Evolutionary conservation across 352 stramenopile genomes (phyloP).

Genomic region (Phytopythium chamaehyphon): DNA sequence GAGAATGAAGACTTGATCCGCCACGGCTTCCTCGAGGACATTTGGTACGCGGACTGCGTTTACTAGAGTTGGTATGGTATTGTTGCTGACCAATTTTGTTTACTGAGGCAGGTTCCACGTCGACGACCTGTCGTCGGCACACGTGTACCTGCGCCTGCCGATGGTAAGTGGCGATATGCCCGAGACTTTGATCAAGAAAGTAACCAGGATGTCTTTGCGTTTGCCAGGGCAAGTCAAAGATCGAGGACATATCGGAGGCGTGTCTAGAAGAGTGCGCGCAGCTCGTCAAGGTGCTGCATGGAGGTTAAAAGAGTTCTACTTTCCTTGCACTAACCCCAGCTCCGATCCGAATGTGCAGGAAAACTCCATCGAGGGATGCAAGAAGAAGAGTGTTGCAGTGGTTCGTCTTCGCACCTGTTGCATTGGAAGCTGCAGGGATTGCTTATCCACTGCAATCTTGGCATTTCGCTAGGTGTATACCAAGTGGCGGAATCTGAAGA

Average conservation of each 20-base stretch:
- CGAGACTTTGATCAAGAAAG: too few species aligned
- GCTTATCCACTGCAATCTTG: neutral
- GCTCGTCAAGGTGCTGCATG: constrained; percentile 79
- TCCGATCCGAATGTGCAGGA: constrained; percentile 27
- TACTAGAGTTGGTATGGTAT: too few species aligned
- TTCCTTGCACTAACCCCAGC: too few species aligned
- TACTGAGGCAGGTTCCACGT: constrained; percentile 91
- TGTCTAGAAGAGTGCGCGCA: constrained; percentile 89
- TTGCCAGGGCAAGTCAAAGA: constrained; percentile 65
- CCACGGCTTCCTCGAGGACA: constrained; percentile 94
- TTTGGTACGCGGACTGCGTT: constrained; percentile 72
- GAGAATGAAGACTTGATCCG: constrained; percentile 99
- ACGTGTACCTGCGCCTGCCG: constrained; percentile 97
- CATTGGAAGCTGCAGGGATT: neutral
- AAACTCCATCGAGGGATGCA: constrained; percentile 94
- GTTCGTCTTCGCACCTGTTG: constrained; percentile 16
- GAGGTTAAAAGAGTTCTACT: too few species aligned
- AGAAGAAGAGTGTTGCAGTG: constrained; percentile 88
- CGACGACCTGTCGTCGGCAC: constrained; percentile 96
- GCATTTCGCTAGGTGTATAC: constrained; percentile 82
- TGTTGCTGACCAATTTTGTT: too few species aligned
- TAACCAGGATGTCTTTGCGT: too few species aligned
- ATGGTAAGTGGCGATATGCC: constrained; percentile 36
- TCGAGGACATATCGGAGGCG: constrained; percentile 76
- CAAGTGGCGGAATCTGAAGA: constrained; percentile 91